Percentiles rank a stretch among this genome's conserved stretches.
phyloP scores from a whole-genome alignment of 2,329 filamentous ascomycete genomes.

The Penicillium sp. region DNA sequence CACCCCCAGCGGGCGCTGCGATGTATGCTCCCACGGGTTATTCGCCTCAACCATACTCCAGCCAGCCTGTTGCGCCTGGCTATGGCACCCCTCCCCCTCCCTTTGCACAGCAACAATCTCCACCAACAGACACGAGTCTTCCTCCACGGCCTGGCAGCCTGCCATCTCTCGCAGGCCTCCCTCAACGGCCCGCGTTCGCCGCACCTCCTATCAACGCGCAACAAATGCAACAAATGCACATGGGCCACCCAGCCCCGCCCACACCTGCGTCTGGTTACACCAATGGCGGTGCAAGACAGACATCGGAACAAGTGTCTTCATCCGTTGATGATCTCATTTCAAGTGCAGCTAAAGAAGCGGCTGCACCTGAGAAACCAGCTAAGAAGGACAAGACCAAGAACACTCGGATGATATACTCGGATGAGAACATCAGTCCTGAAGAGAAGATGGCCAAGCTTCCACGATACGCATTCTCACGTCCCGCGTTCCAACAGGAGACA shows the following conservation, averaged over 20 bases:
- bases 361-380: conserved; percentile 58
- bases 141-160: conserved; percentile 56
- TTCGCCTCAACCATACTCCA: conserved; percentile 35
- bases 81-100: conserved; percentile 47
- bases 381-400: conserved; percentile 69
- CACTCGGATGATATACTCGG: conserved; percentile 75
- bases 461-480: conserved; percentile 69
- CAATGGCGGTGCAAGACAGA: conserved; percentile 32
- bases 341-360: conserved; percentile 46
- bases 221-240: conserved; percentile 61
- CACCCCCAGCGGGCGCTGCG: conserved; percentile 21
- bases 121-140: conserved; percentile 38
- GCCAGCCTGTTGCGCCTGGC: conserved; percentile 32
- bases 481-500: conserved; percentile 39
- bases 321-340: conserved; percentile 56
- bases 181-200: conserved; percentile 61
- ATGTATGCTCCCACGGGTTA: conserved; percentile 36
- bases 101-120: conserved; percentile 44
- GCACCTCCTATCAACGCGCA: conserved; percentile 55
- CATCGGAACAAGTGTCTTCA: conserved; percentile 35
- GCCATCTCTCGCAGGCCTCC: conserved; percentile 59
- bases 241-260: conserved; percentile 45
- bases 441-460: conserved; percentile 82
- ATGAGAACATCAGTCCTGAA: conserved; percentile 78
- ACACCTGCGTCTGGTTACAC: conserved; percentile 25